phyloP scores from a whole-genome alignment of 1,284 basidiomycete species.

The Microbotryum lychnidis-dioicae region DNA sequence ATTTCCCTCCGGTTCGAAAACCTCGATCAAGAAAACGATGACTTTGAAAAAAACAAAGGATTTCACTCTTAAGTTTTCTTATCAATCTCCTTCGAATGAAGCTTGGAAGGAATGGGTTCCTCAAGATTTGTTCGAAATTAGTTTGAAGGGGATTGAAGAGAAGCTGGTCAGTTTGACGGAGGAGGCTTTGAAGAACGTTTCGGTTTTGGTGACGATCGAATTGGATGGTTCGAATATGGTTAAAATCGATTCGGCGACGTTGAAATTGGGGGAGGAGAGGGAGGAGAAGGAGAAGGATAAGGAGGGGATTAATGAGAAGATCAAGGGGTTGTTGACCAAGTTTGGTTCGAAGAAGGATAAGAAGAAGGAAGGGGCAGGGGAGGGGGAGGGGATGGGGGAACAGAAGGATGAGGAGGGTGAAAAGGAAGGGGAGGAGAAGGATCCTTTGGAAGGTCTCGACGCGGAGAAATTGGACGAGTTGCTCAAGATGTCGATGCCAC shows the following conservation, averaged over 20 bases:
- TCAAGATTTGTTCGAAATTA: constrained; percentile 57
- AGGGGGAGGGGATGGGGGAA: constrained; percentile 11
- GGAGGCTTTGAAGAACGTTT: constrained; percentile 56
- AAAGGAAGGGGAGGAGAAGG: constrained; percentile 15
- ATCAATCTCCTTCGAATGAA: constrained; percentile 53
- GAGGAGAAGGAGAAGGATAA: constrained; percentile 48
- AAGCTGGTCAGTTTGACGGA: constrained; percentile 68
- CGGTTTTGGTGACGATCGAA: constrained; percentile 69
- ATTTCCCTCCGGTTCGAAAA: constrained; percentile 65
- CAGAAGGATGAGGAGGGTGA: constrained; percentile 9
- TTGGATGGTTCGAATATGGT: constrained; percentile 77
- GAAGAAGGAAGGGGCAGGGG: background rate
- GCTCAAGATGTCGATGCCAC: constrained; percentile 33
- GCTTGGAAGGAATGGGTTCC: constrained; percentile 45
- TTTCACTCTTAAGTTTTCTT: constrained; percentile 55
- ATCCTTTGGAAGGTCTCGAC: constrained; percentile 31
- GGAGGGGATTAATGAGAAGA: constrained; percentile 50
- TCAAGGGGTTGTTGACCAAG: constrained; percentile 69
- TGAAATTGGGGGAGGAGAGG: constrained; percentile 67
- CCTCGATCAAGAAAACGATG: constrained; percentile 70
- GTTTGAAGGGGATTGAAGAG: constrained; percentile 58
- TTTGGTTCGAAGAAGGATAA: constrained; percentile 42
- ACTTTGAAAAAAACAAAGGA: constrained; percentile 73
- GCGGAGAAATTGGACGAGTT: constrained; percentile 36
- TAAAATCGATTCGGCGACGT: constrained; percentile 52